Conservation (phyloP, 202 grass and related monocot species). For the Saccharum hybrid region DNA sequence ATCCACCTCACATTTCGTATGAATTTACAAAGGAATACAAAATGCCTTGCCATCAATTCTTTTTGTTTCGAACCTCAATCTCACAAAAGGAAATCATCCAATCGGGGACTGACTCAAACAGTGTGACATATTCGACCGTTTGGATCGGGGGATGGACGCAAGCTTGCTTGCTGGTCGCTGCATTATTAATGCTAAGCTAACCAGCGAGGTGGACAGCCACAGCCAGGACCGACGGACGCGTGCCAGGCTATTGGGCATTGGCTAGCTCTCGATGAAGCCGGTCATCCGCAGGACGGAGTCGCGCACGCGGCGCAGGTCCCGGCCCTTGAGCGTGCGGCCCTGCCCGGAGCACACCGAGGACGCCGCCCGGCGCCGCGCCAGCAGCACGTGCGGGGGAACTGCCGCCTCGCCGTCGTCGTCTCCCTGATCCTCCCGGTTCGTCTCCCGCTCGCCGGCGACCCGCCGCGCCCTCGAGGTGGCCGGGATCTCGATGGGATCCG, state of each 20-base stretch:
- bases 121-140: not conserved
- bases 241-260: not conserved
- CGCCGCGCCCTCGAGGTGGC: not conserved
- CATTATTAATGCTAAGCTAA: not conserved
- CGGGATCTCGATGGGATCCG: conserved; percentile 54
- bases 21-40: conserved; percentile 40
- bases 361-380: conserved; percentile 56
- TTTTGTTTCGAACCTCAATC: not conserved
- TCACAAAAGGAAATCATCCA: conserved; percentile 3
- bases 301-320: conserved; percentile 69
- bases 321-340: conserved; percentile 84
- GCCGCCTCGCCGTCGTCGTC: conserved; percentile 20
- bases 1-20: conserved; percentile 30
- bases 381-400: conserved; percentile 73
- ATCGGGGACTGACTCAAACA: not conserved
- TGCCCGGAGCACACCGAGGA: conserved; percentile 77
- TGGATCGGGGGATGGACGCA: not conserved
- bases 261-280: conserved; percentile 81
- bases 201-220: too few species aligned
- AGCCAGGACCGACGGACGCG: not conserved
- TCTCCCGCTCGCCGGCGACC: not conserved
- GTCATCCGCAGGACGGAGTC: conserved; percentile 85
- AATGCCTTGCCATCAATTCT: not conserved
- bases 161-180: not conserved
- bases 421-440: not conserved